Conservation (phyloP, 23 red algal species). For the Gracilaria vermiculophylla region DNA sequence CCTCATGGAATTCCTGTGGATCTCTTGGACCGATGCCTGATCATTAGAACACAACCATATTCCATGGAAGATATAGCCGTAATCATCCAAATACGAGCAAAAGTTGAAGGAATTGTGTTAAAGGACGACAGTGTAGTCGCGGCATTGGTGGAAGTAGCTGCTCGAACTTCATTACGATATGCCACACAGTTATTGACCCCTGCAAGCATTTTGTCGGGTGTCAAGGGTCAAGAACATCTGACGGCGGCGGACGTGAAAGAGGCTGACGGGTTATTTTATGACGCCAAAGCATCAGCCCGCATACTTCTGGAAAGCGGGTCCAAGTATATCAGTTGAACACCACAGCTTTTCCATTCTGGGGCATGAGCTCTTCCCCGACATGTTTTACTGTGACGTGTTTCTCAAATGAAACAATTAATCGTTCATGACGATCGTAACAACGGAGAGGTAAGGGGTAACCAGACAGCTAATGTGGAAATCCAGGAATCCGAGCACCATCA, state of each 20-base stretch:
- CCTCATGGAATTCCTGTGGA: slow-evolving; percentile 97
- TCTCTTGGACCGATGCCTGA: slow-evolving; percentile 93
- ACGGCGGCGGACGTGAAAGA: slow-evolving; percentile 82
- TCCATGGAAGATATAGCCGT: slow-evolving; percentile 83
- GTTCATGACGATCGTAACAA: no score
- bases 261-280: slow-evolving; percentile 88
- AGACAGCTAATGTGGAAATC: no score
- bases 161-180: slow-evolving; percentile 89
- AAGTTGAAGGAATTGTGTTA: slow-evolving; percentile 66
- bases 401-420: no score
- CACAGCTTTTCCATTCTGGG: no score
- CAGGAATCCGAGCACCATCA: no score
- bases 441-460: no score
- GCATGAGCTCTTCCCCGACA: no score
- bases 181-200: slow-evolving; percentile 90
- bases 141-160: slow-evolving; percentile 73
- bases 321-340: slow-evolving; percentile 46
- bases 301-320: slow-evolving; percentile 63
- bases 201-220: slow-evolving; percentile 70
- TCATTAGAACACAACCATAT: slow-evolving; percentile 93
- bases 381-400: no score
- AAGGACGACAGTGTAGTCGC: slow-evolving; percentile 71
- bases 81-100: slow-evolving; percentile 86
- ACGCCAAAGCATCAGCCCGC: slow-evolving; percentile 86
- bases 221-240: slow-evolving; percentile 82